Evolutionary conservation across 441 rosid species (phyloP).

Genomic region (Theobroma grandiflorum): DNA sequence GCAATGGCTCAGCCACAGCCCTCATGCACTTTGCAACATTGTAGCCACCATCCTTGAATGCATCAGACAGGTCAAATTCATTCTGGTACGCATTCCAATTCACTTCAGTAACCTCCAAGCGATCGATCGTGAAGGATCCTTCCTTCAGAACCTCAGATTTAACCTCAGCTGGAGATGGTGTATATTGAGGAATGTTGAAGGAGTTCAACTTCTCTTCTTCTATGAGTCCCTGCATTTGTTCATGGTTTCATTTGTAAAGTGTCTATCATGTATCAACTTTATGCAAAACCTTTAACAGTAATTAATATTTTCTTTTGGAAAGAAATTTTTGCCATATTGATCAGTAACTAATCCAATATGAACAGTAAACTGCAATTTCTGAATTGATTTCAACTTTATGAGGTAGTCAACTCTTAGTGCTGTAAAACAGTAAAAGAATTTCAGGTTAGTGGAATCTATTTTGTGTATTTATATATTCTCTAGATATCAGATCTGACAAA

Average conservation of each 20-base stretch:
- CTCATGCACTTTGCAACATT: constrained; percentile 57
- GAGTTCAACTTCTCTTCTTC: constrained; percentile 48
- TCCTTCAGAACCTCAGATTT: constrained; percentile 39
- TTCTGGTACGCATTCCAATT: constrained; percentile 42
- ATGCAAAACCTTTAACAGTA: neutral
- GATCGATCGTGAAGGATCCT: constrained; percentile 49
- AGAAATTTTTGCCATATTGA: neutral
- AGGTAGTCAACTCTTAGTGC: neutral
- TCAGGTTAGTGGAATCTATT: too few species aligned
- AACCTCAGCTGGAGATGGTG: constrained; percentile 55
- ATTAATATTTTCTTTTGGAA: neutral
- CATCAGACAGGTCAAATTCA: constrained; percentile 5
- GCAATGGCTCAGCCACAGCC: constrained; percentile 74
- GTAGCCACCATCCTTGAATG: constrained; percentile 42
- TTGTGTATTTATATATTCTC: neutral
- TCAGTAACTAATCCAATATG: neutral
- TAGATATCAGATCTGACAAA: neutral
- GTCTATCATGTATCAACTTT: neutral
- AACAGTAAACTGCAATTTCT: neutral
- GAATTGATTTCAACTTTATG: neutral
- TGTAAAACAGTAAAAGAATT: too few species aligned
- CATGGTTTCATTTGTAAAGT: neutral
- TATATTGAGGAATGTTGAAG: constrained; percentile 63
- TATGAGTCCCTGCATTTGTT: constrained; percentile 50
- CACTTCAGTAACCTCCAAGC: constrained; percentile 46